Conservation (phyloP, 2,329 filamentous ascomycete species). For the Talaromyces albobiverticillius region DNA sequence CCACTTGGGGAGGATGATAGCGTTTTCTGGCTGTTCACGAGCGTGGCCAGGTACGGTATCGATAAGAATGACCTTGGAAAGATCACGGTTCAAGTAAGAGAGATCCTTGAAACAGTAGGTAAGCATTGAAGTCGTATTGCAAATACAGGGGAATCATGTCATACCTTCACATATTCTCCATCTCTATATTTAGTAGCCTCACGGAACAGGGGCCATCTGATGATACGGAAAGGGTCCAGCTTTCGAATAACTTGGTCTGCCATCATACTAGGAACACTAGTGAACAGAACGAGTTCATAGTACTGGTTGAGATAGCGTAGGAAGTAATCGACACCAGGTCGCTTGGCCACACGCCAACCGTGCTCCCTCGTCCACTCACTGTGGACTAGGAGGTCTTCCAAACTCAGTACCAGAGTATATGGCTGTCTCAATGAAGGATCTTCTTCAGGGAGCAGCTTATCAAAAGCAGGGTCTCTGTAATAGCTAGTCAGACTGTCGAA, state of each 20-base stretch:
- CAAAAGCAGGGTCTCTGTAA: conserved; percentile 93
- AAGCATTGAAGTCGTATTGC: conserved; percentile 8
- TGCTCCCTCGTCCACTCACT: conserved; percentile 93
- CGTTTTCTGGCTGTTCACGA: conserved; percentile 91
- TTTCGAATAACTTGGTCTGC: conserved; percentile 88
- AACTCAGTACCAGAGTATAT: conserved; percentile 85
- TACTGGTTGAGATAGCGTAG: conserved; percentile 94
- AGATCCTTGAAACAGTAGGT: conserved; percentile 63
- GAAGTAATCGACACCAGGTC: conserved; percentile 95
- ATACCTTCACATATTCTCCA: conserved; percentile 91
- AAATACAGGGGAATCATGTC: conserved; percentile 21
- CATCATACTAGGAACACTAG: conserved; percentile 76
- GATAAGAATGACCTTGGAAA: conserved; percentile 92
- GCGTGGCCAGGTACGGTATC: conserved; percentile 83
- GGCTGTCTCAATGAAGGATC: conserved; percentile 78
- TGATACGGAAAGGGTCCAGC: conserved; percentile 90
- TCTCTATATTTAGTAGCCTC: conserved; percentile 98
- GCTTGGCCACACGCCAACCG: conserved; percentile 92
- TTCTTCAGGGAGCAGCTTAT: conserved; percentile 74
- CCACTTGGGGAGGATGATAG: conserved; percentile 89
- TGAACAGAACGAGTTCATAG: conserved; percentile 97
- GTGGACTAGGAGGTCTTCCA: conserved; percentile 92
- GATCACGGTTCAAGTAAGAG: conserved; percentile 93
- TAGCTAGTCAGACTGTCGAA: conserved; percentile 75
- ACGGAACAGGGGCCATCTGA: conserved; percentile 90